These are phyloP conservation scores for Verticillium zaregamsianum DNA, from an alignment of 2,329 filamentous ascomycete species.

Conservation along the genomic window DNA sequence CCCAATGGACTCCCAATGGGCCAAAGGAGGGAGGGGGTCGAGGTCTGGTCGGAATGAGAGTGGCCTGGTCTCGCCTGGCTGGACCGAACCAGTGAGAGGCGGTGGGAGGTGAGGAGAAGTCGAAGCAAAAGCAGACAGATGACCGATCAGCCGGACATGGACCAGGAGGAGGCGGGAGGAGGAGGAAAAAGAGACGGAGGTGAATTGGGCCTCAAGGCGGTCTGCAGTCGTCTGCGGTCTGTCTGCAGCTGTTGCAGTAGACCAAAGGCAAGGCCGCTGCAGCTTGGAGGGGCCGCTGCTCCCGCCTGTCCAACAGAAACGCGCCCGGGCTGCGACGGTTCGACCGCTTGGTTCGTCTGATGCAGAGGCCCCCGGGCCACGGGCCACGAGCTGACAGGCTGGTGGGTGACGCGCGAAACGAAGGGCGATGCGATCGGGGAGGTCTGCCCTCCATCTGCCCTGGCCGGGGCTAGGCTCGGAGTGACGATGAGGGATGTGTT, in stretches of 20 bases:
- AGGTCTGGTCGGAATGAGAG: slow-evolving; percentile 1
- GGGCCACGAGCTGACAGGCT: not conserved
- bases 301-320: not conserved
- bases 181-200: not conserved
- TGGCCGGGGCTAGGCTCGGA: not conserved
- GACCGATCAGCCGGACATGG: not conserved
- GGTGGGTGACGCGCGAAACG: not conserved
- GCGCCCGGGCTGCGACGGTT: not conserved
- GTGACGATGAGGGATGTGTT: not conserved
- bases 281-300: not conserved
- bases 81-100: not conserved
- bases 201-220: slow-evolving; percentile 6
- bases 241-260: not conserved
- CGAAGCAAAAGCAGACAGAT: not conserved
- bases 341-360: not conserved
- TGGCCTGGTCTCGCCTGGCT: not conserved
- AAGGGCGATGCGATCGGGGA: not conserved
- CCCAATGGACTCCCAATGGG: slow-evolving; percentile 11
- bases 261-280: not conserved
- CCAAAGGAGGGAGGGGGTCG: not conserved
- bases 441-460: not conserved
- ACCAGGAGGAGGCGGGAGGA: not conserved
- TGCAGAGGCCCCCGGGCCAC: not conserved
- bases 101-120: not conserved
- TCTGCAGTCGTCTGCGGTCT: slow-evolving; percentile 1